Evolutionary conservation across 192 early-diverging fungal genomes (phyloP).

Genomic region (Gonapodya sp.): DNA sequence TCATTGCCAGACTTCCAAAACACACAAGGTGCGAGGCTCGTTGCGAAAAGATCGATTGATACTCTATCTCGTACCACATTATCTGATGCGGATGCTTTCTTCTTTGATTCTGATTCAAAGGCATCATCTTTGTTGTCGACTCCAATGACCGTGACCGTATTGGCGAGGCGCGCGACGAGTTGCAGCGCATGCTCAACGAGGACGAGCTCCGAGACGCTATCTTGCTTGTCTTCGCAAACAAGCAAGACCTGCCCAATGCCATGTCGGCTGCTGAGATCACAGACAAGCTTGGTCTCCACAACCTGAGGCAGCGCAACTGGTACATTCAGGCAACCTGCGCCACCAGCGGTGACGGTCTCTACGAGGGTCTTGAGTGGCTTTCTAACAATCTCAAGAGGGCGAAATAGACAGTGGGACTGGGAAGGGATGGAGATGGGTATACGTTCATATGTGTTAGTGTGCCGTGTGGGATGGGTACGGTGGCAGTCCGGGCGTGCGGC

Average conservation of each 20-base stretch:
- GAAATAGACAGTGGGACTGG: not conserved
- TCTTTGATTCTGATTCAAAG: slow-evolving; percentile 18
- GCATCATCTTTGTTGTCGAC: slow-evolving; percentile 80
- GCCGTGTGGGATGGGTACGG: not conserved
- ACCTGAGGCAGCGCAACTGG: slow-evolving; percentile 76
- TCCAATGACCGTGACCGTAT: slow-evolving; percentile 80
- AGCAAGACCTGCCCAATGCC: slow-evolving; percentile 94
- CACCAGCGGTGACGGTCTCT: slow-evolving; percentile 88
- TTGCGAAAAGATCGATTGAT: too few species aligned
- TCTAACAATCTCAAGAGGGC: slow-evolving; percentile 11
- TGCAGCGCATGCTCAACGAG: slow-evolving; percentile 72
- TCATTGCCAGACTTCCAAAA: slow-evolving; percentile 6
- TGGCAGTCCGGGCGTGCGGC: not conserved
- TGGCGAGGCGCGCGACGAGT: slow-evolving; percentile 72
- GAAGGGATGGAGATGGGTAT: not conserved
- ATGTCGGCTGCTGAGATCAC: slow-evolving; percentile 90
- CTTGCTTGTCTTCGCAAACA: slow-evolving; percentile 75
- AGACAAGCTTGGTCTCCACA: slow-evolving; percentile 82
- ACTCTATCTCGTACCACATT: too few species aligned
- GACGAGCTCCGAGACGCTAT: slow-evolving; percentile 76
- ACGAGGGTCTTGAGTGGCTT: slow-evolving; percentile 60
- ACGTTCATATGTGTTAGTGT: too few species aligned
- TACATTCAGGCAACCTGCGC: slow-evolving; percentile 91
- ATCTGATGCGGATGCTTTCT: too few species aligned
- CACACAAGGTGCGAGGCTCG: slow-evolving; percentile 28